Base-by-base conservation (phyloP, 495 filamentous ascomycete genomes). In the Staphylotrichum longicolle region DNA sequence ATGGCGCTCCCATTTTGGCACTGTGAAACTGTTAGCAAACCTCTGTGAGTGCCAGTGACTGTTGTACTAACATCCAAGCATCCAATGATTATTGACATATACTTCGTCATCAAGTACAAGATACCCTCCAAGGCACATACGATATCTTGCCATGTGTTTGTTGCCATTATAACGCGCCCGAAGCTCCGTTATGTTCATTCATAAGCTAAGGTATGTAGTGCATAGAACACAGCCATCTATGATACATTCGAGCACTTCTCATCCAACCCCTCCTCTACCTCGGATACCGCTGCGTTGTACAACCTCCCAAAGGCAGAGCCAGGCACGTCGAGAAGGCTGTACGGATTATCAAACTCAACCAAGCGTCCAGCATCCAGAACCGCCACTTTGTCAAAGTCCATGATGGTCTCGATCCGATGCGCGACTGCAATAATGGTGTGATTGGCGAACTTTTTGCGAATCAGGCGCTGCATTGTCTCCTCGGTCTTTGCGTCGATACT, bases 361-460 rank as follows among this genome's bases (percentile, higher is more conserved):
- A 77, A 57, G 44, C 57, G 53, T 5, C 77, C 74, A 5, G 66
- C 60, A 7, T 73, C 68, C 42, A 80, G 42, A 5, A 80, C 69
- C 7, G 68, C 68, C 32, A 80, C 70, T 40, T 72, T 70, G 51
- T 82, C 78, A 56, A 72, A 79, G 20, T 73, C 69, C 39, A 72
- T 62, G 40, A 81, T 75, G 5, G 73, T 77, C 0, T 72, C 71
- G 1, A 80, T 58, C 14, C 74, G 64, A 64, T 82, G 79, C 0
- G 76, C 66, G 34, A 82, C 70, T 0, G 74, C 69, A 20, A 82
- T 71, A n/a, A 80, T 69, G 7, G 79, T 82, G 46, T 75, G 69
- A 20, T 62, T 51, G 15, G 69, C 48, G 40, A 77, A 77, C 7
- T 75, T 73, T 15, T 50, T 64, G 7, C 74, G 71, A 45, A 72